These are phyloP conservation scores for Epithele typhae DNA, from an alignment of 768 basidiomycete genomes.

Conservation along the genomic window DNA sequence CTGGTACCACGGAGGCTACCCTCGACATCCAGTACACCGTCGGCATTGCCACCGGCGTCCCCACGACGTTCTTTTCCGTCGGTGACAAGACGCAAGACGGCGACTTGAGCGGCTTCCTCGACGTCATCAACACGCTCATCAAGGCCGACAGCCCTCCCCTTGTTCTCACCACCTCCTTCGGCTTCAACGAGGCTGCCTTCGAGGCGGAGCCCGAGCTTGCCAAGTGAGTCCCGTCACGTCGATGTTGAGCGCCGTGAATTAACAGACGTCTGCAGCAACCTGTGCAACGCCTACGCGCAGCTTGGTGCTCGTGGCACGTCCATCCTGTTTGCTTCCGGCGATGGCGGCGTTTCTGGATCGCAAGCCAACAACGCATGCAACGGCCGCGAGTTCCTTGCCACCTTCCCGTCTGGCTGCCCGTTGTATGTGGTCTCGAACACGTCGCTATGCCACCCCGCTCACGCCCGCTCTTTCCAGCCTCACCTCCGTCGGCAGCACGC, in stretches of 20 bases:
- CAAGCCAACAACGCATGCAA: conserved; percentile 18
- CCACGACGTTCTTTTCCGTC: conserved; percentile 24
- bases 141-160: conserved; percentile 19
- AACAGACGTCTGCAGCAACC: conserved; percentile 6
- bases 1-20: conserved; percentile 55
- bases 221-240: conserved; percentile 6
- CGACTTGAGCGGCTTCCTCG: conserved; percentile 20
- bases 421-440: conserved; percentile 17
- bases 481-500: conserved; percentile 34
- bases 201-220: conserved; percentile 15
- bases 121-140: conserved; percentile 24
- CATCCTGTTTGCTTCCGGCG: conserved; percentile 29
- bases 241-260: not conserved
- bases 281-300: conserved; percentile 26
- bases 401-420: conserved; percentile 29
- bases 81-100: conserved; percentile 15
- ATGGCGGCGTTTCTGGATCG: conserved; percentile 26
- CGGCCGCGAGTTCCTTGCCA: conserved; percentile 24
- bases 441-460: not conserved
- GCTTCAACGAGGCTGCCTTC: conserved; percentile 22
- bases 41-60: conserved; percentile 25
- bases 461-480: conserved; percentile 17
- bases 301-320: conserved; percentile 28
- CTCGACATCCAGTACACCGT: conserved; percentile 25
- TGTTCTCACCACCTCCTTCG: conserved; percentile 27